phyloP scores from a whole-genome alignment of 176 grass and related monocot species.

The Leersia perrieri region DNA sequence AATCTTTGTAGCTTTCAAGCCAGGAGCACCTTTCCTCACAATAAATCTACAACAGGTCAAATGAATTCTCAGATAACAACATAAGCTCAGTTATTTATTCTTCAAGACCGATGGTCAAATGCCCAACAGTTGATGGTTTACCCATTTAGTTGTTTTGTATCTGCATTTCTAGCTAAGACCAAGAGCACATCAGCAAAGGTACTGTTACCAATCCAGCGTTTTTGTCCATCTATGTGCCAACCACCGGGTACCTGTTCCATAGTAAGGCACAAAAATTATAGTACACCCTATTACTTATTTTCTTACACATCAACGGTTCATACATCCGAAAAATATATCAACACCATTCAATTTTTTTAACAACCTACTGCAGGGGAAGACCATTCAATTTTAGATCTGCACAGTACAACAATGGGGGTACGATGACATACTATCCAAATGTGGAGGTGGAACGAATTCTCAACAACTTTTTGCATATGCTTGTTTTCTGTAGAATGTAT shows the following conservation, averaged over 20 bases:
- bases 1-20: conserved; percentile 67
- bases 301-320: neutral
- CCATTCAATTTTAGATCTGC: conserved; percentile 1
- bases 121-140: conserved; percentile 26
- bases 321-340: neutral
- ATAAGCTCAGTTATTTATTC: neutral
- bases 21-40: conserved; percentile 64
- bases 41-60: conserved; percentile 54
- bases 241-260: conserved; percentile 62
- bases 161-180: conserved; percentile 61
- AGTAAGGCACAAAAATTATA: neutral
- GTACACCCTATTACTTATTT: neutral
- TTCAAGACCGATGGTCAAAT: conserved; percentile 9
- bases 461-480: neutral
- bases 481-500: neutral
- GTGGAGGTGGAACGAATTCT: neutral
- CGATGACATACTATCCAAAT: neutral
- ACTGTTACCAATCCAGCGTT: conserved; percentile 78
- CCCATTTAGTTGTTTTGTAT: conserved; percentile 68
- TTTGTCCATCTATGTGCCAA: conserved; percentile 71
- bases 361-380: no score
- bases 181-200: conserved; percentile 75
- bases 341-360: no score
- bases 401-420: neutral
- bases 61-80: neutral